A percentile compares a stretch with the other conserved stretches of the same genome.
phyloP scores from a whole-genome alignment of 2,329 filamentous ascomycete species.

The Hypoxylon sp. region DNA sequence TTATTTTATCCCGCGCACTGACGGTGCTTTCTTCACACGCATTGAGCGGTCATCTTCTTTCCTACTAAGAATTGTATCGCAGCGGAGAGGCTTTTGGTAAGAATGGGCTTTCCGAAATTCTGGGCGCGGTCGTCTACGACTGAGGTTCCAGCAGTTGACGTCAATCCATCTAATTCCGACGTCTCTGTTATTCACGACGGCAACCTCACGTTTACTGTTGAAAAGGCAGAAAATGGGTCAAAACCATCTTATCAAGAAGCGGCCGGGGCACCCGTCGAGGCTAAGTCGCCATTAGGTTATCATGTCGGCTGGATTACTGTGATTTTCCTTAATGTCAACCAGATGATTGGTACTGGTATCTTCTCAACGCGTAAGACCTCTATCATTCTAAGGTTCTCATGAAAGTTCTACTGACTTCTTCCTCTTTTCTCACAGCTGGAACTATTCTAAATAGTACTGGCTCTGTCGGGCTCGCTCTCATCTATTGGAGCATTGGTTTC shows the following conservation, averaged over 20 bases:
- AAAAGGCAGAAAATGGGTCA: constrained; percentile 58
- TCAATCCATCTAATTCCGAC: constrained; percentile 40
- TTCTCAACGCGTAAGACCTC: constrained; percentile 58
- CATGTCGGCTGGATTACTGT: constrained; percentile 68
- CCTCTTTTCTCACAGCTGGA: constrained; percentile 54
- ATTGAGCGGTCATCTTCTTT: not conserved
- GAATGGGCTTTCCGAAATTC: constrained; percentile 45
- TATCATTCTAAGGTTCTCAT: not conserved
- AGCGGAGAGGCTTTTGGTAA: constrained; percentile 8
- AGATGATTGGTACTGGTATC: constrained; percentile 74
- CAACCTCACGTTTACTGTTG: constrained; percentile 47
- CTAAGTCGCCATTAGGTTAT: constrained; percentile 70
- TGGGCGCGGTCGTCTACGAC: constrained; percentile 36
- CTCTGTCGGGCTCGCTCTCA: constrained; percentile 65
- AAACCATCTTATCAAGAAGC: constrained; percentile 69
- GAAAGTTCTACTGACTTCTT: not conserved
- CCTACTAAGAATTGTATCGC: not conserved
- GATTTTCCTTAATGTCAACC: constrained; percentile 69
- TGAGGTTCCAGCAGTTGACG: constrained; percentile 25
- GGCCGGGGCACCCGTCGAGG: constrained; percentile 71
- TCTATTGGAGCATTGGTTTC: constrained; percentile 69
- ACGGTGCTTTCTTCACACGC: not conserved
- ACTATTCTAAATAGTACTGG: constrained; percentile 64
- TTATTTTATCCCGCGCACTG: not conserved
- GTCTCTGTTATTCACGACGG: constrained; percentile 49